These are phyloP conservation scores for Dendrobium nobile DNA, from an alignment of 106 monocot species.

Conservation along the genomic window DNA sequence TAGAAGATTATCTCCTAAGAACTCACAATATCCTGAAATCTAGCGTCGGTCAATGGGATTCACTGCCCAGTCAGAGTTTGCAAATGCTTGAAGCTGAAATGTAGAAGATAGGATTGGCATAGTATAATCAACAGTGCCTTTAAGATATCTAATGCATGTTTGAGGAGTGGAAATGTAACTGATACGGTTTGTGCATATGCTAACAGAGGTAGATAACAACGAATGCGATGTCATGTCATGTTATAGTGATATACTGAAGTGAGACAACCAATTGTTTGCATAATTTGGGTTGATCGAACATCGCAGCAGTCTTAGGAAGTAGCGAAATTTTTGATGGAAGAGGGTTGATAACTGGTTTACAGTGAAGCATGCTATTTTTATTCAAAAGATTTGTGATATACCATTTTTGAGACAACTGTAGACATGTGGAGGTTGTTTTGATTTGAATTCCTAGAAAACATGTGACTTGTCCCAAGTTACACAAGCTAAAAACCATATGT, in stretches of 20 bases:
- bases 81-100: neutral
- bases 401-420: no score
- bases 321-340: neutral
- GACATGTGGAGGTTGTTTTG: no score
- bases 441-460: no score
- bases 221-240: neutral
- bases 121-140: neutral
- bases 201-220: neutral
- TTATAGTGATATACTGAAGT: neutral
- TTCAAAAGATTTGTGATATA: no score
- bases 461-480: no score
- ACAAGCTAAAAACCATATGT: no score
- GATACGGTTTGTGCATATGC: neutral
- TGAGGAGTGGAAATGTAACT: neutral
- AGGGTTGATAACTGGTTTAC: neutral
- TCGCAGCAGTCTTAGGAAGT: neutral
- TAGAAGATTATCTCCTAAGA: neutral
- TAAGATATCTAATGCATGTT: neutral
- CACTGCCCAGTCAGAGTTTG: neutral
- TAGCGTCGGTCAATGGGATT: neutral
- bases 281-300: neutral
- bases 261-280: neutral
- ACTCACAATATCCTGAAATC: neutral
- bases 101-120: neutral
- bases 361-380: no score